Evolutionary conservation across 140 eudicot genomes (phyloP), one percentile per base, ranked within the genome.

Genomic region (Bidens hawaiensis): DNA sequence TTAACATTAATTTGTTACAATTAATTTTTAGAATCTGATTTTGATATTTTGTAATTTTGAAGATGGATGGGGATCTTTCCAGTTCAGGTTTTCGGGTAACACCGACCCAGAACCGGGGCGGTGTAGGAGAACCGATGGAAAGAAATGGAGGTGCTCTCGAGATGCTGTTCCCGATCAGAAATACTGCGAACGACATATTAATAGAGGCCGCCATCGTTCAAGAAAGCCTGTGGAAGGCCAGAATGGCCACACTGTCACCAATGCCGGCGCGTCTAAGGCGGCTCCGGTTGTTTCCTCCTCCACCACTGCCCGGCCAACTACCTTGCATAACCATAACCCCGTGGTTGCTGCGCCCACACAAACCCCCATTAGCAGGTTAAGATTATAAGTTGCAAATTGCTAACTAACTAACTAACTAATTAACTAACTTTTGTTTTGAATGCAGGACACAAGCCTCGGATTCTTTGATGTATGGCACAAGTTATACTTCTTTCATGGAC

Each of bases 191-290:
- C 68, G 98, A 78, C 98, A 90, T 83, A 80, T 87, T 24, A 90
- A 90, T 69, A 75, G 96, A 50, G 95, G 91, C 81, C 94, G 96
- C 55, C 98, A 90, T 75, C 98, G 98, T 90, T 90, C 96, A 90
- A 90, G 98, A 90, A 87, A 90, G 96, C 98, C 88, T 90, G 96
- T 90, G 98, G 98, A 90, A 90, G 88, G 90, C 90, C 98, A 78
- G n/a, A 84, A 65, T 74, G 94, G 94, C 96, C 96, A 84, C 50
- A 81, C 86, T 78, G 81, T 75, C 72, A 42, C 94, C 67, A 82
- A 72, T 72, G 62, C 94, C 70, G 48, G 80, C 15, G 22, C 52
- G 60, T 18, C 78, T 31, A 85, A 74, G 40, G 84, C 42, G 82
- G 83, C 71, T 25, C 75, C 81, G 15, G 50, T 75, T 13, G 72